These are phyloP conservation scores for Diatrype stigma DNA, from an alignment of 2,329 filamentous ascomycete genomes.

Conservation along the genomic window DNA sequence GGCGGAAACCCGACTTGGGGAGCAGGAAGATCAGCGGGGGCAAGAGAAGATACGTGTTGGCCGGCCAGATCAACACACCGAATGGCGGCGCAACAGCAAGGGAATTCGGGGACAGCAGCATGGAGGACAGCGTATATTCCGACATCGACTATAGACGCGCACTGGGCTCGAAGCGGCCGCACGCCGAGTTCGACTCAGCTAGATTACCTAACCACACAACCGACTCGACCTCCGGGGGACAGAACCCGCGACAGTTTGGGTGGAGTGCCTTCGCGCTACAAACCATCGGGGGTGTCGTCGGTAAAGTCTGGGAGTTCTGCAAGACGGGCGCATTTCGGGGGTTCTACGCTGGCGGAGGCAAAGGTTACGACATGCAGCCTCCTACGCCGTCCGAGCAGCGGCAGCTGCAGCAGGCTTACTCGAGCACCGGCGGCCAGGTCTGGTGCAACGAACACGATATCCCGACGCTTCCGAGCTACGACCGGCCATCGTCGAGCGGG, in stretches of 20 bases:
- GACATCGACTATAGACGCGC: constrained; percentile 52
- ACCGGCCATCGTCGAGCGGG: constrained; percentile 20
- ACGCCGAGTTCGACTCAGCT: constrained; percentile 33
- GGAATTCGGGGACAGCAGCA: constrained; percentile 23
- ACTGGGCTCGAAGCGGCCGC: constrained; percentile 43
- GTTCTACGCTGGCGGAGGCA: constrained; percentile 81
- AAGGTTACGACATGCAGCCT: constrained; percentile 57
- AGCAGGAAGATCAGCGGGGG: constrained; percentile 13
- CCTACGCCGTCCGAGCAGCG: not conserved
- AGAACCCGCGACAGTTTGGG: constrained; percentile 28
- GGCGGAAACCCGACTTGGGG: constrained; percentile 13
- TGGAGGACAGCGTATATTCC: constrained; percentile 54
- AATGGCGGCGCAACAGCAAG: constrained; percentile 23
- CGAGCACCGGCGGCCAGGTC: constrained; percentile 11
- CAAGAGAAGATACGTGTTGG: constrained; percentile 43
- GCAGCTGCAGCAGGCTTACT: too few relatives aligned
- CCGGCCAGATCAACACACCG: constrained; percentile 50
- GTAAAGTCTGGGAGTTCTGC: constrained; percentile 84
- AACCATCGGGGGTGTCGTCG: constrained; percentile 63
- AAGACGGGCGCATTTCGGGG: constrained; percentile 69
- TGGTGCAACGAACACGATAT: constrained; percentile 27
- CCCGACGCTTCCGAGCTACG: constrained; percentile 18
- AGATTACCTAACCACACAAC: constrained; percentile 20
- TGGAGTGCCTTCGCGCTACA: constrained; percentile 59
- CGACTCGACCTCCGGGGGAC: constrained; percentile 7